A percentile compares a stretch with the other conserved stretches of the same genome.
Evolutionary conservation across 139 green algal genomes (phyloP).

Genomic region (Volvox africanus): DNA sequence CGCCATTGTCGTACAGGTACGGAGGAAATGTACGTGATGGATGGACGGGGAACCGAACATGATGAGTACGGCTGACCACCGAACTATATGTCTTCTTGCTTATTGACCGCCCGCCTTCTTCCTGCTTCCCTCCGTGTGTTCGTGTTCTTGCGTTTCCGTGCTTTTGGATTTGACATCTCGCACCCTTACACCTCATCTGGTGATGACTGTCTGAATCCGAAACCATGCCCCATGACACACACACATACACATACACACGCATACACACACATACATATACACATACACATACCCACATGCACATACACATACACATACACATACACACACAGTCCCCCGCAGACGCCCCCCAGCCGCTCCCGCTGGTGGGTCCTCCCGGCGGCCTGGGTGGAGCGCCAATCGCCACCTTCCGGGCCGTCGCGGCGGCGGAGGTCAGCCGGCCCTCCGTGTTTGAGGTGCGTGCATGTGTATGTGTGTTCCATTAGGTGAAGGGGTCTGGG

Average conservation of each 20-base stretch:
- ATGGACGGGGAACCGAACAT: too few relatives aligned
- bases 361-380: background rate
- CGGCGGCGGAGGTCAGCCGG: constrained; percentile 18
- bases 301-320: background rate
- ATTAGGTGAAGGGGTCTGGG: background rate
- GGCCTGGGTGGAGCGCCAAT: background rate
- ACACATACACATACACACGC: background rate
- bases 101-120: too few relatives aligned
- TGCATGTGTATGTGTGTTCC: background rate
- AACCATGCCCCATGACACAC: too few relatives aligned
- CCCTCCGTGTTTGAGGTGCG: constrained; percentile 2
- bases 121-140: too few relatives aligned
- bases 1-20: constrained; percentile 23
- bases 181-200: too few relatives aligned
- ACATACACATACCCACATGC: too few relatives aligned
- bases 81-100: too few relatives aligned
- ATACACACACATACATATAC: background rate
- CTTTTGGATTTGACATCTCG: too few relatives aligned
- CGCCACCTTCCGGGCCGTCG: constrained; percentile 26
- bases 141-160: too few relatives aligned
- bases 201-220: too few relatives aligned
- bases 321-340: background rate
- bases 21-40: too few relatives aligned
- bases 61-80: too few relatives aligned
- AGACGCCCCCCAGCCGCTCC: background rate